These are phyloP conservation scores for Physcia stellaris DNA, from an alignment of 495 filamentous ascomycete species.

Conservation along the genomic window DNA sequence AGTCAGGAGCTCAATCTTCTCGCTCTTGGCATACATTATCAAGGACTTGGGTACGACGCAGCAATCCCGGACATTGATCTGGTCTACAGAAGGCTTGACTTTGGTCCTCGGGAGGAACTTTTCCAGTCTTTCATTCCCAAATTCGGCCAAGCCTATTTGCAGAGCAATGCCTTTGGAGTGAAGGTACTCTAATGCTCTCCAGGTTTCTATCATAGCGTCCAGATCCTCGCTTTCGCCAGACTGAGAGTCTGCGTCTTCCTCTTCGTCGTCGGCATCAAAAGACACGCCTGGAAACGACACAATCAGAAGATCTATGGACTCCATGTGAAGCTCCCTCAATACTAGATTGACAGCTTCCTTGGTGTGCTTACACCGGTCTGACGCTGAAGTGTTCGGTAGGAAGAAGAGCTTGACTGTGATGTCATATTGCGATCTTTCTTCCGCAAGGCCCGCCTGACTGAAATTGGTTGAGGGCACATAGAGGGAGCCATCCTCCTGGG, in stretches of 20 bases:
- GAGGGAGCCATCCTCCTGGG: conserved; percentile 38
- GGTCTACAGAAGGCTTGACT: conserved; percentile 72
- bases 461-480: conserved; percentile 71
- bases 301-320: conserved; percentile 75
- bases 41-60: conserved; percentile 89
- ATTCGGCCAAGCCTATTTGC: conserved; percentile 77
- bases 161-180: conserved; percentile 55
- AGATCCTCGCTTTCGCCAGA: conserved; percentile 34
- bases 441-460: conserved; percentile 51
- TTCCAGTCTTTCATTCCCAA: conserved; percentile 65
- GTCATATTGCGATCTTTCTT: conserved; percentile 72
- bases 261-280: conserved; percentile 87
- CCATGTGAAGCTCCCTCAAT: conserved; percentile 58
- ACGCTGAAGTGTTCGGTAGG: conserved; percentile 52
- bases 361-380: conserved; percentile 49
- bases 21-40: conserved; percentile 67
- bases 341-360: conserved; percentile 67
- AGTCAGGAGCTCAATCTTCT: conserved; percentile 77
- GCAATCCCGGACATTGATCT: conserved; percentile 95
- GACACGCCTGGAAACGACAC: conserved; percentile 86
- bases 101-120: conserved; percentile 50
- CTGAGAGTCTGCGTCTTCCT: conserved; percentile 49
- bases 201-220: conserved; percentile 59
- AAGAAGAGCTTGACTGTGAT: conserved; percentile 93
- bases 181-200: conserved; percentile 59